These are phyloP conservation scores for Globisporangium solare DNA, from an alignment of 352 stramenopile species.

Conservation along the genomic window DNA sequence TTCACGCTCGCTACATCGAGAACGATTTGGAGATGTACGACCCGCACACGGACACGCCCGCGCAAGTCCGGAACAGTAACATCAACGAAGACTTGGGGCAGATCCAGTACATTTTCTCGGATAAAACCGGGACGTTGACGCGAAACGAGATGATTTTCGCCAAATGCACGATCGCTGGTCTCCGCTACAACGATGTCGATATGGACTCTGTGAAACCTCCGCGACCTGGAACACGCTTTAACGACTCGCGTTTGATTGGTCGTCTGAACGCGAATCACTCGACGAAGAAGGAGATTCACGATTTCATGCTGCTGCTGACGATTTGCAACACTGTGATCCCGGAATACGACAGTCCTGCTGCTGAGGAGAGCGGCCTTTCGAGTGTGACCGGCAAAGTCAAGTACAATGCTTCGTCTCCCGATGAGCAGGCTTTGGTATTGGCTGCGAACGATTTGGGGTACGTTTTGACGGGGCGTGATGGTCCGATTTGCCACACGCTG, in stretches of 20 bases:
- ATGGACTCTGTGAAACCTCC: slow-evolving; percentile 33
- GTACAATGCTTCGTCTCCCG: slow-evolving; percentile 83
- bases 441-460: slow-evolving; percentile 75
- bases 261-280: slow-evolving; percentile 77
- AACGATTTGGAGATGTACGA: slow-evolving; percentile 85
- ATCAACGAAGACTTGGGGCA: slow-evolving; percentile 88
- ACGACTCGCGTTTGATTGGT: slow-evolving; percentile 64
- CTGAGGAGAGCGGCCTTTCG: slow-evolving; percentile 11
- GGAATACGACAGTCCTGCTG: slow-evolving; percentile 39
- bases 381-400: slow-evolving; percentile 29
- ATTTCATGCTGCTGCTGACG: slow-evolving; percentile 78
- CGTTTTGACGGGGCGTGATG: slow-evolving; percentile 58
- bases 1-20: slow-evolving; percentile 81
- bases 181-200: slow-evolving; percentile 90
- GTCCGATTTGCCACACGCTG: slow-evolving; percentile 54
- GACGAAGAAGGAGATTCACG: slow-evolving; percentile 81
- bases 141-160: slow-evolving; percentile 89
- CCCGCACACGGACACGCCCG: slow-evolving; percentile 55
- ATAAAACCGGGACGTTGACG: slow-evolving; percentile 86
- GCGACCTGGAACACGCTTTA: slow-evolving; percentile 72
- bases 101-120: slow-evolving; percentile 89
- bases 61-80: slow-evolving; percentile 83
- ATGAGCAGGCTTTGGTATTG: slow-evolving; percentile 78
- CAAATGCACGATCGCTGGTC: slow-evolving; percentile 89
- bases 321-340: slow-evolving; percentile 89